Conservation (phyloP, 805 yeast species). For the Starmerella bombicola region DNA sequence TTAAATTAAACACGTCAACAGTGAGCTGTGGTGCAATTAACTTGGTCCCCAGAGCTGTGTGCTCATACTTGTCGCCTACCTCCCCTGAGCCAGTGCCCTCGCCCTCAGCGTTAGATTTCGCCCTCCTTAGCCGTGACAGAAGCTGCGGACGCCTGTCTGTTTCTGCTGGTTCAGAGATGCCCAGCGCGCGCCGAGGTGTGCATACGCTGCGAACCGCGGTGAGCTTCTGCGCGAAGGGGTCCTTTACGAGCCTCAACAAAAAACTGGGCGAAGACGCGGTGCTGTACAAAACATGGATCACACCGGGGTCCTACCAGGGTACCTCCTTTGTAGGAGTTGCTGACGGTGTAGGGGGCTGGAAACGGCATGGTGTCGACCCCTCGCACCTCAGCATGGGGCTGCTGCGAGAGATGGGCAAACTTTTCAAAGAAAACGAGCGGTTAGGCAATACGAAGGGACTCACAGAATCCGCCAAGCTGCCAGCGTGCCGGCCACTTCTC, state of each 20-base stretch:
- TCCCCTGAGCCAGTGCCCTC: too few species aligned
- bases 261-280: constrained; percentile 22
- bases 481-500: constrained; percentile 40
- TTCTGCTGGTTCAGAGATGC: too few species aligned
- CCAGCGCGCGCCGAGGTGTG: constrained; percentile 4
- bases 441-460: neutral
- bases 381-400: constrained; percentile 75
- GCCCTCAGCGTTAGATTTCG: too few species aligned
- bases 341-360: constrained; percentile 98
- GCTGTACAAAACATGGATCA: constrained; percentile 16
- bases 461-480: constrained; percentile 4
- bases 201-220: constrained; percentile 16
- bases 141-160: too few species aligned
- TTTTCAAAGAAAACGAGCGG: constrained; percentile 4
- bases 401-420: constrained; percentile 34
- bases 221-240: constrained; percentile 21
- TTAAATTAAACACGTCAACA: too few species aligned
- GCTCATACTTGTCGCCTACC: too few species aligned
- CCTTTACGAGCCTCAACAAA: constrained; percentile 16
- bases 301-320: constrained; percentile 19
- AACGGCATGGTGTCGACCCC: constrained; percentile 80
- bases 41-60: too few species aligned
- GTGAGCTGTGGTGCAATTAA: too few species aligned
- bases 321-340: constrained; percentile 32
- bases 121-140: too few species aligned